These are phyloP conservation scores for Lentinula detonsa DNA, from an alignment of 768 basidiomycete genomes.

Conservation along the genomic window DNA sequence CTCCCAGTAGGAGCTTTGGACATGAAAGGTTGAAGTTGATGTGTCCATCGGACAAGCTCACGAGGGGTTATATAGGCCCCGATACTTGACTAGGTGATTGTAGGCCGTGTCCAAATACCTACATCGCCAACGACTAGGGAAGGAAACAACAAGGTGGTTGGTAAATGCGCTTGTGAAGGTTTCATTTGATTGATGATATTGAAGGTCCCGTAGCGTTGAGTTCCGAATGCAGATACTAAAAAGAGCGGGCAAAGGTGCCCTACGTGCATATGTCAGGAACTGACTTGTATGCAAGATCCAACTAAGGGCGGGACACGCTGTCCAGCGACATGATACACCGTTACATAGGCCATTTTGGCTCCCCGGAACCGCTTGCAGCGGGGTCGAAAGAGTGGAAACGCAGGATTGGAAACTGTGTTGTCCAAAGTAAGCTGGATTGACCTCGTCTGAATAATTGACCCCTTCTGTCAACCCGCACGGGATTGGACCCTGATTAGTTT, in stretches of 20 bases:
- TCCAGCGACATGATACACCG: not conserved
- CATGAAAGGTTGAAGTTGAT: not conserved
- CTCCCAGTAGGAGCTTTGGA: not conserved
- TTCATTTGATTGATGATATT: not conserved
- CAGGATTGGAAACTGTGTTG: not conserved
- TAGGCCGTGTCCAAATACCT: not conserved
- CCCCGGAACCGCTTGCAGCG: not conserved
- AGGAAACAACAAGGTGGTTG: not conserved
- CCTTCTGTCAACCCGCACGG: not conserved
- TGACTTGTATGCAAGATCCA: no score
- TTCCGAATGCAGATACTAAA: not conserved
- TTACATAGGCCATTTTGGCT: not conserved
- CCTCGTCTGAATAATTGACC: not conserved
- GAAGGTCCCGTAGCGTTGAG: not conserved
- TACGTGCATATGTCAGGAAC: not conserved
- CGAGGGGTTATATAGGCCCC: not conserved
- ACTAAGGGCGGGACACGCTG: not conserved
- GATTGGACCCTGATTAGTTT: not conserved
- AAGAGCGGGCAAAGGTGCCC: slow-evolving; percentile 5
- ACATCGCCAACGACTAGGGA: not conserved
- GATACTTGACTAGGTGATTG: not conserved
- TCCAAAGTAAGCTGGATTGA: not conserved
- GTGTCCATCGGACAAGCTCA: not conserved
- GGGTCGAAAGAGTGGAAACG: not conserved
- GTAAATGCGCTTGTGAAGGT: not conserved